phyloP scores from a whole-genome alignment of 768 basidiomycete species.

The Hemileccinum impolitum region DNA sequence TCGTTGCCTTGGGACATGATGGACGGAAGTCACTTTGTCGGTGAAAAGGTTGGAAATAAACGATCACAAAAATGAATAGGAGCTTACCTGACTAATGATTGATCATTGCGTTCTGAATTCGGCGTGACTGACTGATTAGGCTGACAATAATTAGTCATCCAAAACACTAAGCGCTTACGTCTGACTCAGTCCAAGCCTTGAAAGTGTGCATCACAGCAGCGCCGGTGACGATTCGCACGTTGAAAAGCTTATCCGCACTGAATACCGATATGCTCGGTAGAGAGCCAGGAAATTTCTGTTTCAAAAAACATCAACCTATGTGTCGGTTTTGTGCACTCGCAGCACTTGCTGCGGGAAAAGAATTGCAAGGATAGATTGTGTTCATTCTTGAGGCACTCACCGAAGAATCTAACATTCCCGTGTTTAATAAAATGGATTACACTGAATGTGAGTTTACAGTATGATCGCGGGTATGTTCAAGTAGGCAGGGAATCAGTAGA shows the following conservation, averaged over 20 bases:
- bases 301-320: no score
- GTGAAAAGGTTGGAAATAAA: not conserved
- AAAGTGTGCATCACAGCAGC: no score
- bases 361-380: not conserved
- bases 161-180: no score
- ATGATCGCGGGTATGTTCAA: not conserved
- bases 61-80: slow-evolving; percentile 8
- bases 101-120: no score
- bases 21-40: slow-evolving; percentile 1
- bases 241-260: no score
- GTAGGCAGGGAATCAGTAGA: not conserved
- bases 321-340: no score
- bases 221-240: no score
- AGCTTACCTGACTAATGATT: slow-evolving; percentile 16
- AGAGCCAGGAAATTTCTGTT: no score
- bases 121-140: slow-evolving; percentile 2
- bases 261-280: no score
- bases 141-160: slow-evolving; percentile 8
- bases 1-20: slow-evolving; percentile 8
- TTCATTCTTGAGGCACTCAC: slow-evolving; percentile 10
- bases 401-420: not conserved
- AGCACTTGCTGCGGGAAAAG: not conserved
- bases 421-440: not conserved
- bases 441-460: slow-evolving; percentile 6
- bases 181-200: no score